Evolutionary conservation across 257 asterid genomes (phyloP), one percentile per base, ranked within the genome.

Genomic region (Asclepias syriaca): DNA sequence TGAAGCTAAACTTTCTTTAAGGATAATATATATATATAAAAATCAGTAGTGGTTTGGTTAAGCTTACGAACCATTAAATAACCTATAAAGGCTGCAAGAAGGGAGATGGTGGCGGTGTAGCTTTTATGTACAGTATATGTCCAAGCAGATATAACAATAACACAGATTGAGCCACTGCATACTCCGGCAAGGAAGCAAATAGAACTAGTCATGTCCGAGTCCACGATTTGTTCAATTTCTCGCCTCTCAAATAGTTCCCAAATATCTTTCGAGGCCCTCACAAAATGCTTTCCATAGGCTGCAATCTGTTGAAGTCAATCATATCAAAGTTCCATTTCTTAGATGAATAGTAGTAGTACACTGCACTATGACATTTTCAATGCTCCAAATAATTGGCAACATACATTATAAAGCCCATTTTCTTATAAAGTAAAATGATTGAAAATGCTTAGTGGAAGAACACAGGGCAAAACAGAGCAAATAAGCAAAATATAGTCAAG

Each of bases 161-260:
- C 90, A 75, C 99, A 95, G 59, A 95, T 86, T 0, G 97, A 83
- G 75, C 96, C 96, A 27, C 96, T 95, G 88, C 96, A 92, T 49
- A 95, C 77, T 78, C 98, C 99, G 27, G 98, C 86, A 66, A 95
- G 90, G 74, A 95, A 95, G 82, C 98, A 95, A 58, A 95, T 82
- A 40, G 99, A 88, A 45, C 94, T 95, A 2, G 98, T 95, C 64
- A 95, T 95, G 79, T 95, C 98, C 7, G 98, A 82, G 73, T 95
- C 99, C 22, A 95, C 99, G 37, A 95, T 77, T 77, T 70, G 77
- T n/a, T 83, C 91, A 84, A 95, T 92, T 57, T 81, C 96, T 69
- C 88, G 83, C 86, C 81, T 86, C 78, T 83, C 73, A 63, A 95
- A 92, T 9, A 95, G 80, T 79, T 95, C 99, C 99, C 98, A 95